Percentiles rank a stretch among this genome's conserved stretches.
Evolutionary conservation across 2,329 filamentous ascomycete species (phyloP).

Genomic region (Hypoxylon sp.): DNA sequence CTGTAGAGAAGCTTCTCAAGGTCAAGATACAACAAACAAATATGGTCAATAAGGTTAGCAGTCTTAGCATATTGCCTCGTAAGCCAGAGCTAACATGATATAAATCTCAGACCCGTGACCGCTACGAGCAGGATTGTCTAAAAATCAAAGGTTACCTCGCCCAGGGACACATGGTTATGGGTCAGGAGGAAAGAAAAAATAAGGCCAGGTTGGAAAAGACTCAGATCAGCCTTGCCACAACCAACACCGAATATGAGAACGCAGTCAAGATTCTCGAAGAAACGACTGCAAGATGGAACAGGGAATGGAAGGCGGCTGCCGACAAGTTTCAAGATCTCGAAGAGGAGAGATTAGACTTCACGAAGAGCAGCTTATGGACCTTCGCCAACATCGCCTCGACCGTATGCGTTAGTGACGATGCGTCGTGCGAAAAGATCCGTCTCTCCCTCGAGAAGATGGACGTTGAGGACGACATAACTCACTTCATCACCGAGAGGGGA

Average conservation of each 20-base stretch:
- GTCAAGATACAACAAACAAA: slow-evolving; percentile 91
- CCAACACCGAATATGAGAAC: slow-evolving; percentile 91
- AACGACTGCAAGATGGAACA: slow-evolving; percentile 94
- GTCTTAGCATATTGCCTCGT: not conserved
- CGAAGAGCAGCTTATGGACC: slow-evolving; percentile 96
- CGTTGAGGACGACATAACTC: slow-evolving; percentile 91
- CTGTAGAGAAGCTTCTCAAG: slow-evolving; percentile 94
- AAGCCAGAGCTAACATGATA: slow-evolving; percentile 1
- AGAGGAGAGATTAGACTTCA: slow-evolving; percentile 95
- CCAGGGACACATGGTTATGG: slow-evolving; percentile 99
- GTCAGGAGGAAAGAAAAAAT: slow-evolving; percentile 97
- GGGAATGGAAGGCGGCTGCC: slow-evolving; percentile 97
- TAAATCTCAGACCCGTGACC: slow-evolving; percentile 75
- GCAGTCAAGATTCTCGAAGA: slow-evolving; percentile 94
- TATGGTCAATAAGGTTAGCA: slow-evolving; percentile 83
- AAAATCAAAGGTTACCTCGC: slow-evolving; percentile 99
- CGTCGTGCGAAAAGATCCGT: slow-evolving; percentile 95
- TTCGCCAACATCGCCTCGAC: slow-evolving; percentile 98
- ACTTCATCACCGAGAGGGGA: slow-evolving; percentile 87
- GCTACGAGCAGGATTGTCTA: slow-evolving; percentile 96
- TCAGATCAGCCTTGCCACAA: slow-evolving; percentile 89
- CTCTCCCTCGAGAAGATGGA: slow-evolving; percentile 94
- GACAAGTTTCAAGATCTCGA: slow-evolving; percentile 99
- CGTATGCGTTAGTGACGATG: slow-evolving; percentile 96
- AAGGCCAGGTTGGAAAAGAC: slow-evolving; percentile 99